Conservation (phyloP, 208 protist species). For the Giardia muris region DNA sequence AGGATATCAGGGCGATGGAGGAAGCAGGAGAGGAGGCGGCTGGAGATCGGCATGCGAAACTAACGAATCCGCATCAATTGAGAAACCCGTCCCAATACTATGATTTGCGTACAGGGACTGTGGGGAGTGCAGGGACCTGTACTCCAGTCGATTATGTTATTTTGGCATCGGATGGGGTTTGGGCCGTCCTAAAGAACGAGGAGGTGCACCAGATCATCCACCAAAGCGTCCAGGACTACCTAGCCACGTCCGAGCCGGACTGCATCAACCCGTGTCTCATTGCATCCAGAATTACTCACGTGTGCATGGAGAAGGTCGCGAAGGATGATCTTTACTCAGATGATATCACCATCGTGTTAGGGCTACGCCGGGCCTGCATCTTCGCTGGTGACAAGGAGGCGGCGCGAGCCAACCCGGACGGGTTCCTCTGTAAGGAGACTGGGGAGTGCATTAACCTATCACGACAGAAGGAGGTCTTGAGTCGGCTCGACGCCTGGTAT, state of each 20-base stretch:
- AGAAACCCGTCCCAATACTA: background rate
- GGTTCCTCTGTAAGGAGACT: background rate
- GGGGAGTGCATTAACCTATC: background rate
- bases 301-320: background rate
- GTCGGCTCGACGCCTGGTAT: background rate
- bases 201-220: constrained; percentile 2
- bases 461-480: background rate
- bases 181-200: constrained; percentile 27
- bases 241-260: background rate
- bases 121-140: background rate
- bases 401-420: background rate
- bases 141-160: constrained; percentile 16
- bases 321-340: background rate
- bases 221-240: background rate
- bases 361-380: background rate
- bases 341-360: background rate
- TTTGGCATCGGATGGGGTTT: constrained; percentile 28
- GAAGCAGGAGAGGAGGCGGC: background rate
- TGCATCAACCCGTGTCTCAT: background rate
- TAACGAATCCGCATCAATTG: background rate
- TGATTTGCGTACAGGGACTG: background rate
- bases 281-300: background rate
- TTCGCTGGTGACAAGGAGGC: background rate
- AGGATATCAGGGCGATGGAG: background rate
- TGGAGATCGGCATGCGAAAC: background rate